Conservation (phyloP, 768 basidiomycete genomes). For the Phylloporus arenicola region DNA sequence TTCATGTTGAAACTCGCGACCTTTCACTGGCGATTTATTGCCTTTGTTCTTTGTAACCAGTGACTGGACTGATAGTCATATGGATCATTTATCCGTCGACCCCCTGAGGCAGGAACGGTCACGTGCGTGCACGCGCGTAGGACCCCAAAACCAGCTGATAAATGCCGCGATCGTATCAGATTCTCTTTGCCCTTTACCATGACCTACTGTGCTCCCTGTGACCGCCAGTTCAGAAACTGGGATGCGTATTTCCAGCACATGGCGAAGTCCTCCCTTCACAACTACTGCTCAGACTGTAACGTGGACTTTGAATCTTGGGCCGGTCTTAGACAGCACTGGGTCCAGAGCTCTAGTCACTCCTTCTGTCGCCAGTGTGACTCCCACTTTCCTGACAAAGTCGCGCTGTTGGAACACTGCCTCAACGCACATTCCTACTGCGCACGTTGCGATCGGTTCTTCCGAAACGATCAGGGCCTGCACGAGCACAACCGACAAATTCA, state of each 20-base stretch:
- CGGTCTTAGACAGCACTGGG: constrained; percentile 46
- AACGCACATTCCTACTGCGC: constrained; percentile 40
- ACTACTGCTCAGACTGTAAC: constrained; percentile 43
- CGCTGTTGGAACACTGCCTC: constrained; percentile 39
- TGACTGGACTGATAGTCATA: too few species aligned
- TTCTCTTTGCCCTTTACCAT: constrained; percentile 4
- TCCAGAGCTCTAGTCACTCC: constrained; percentile 42
- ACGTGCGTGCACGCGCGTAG: constrained; percentile 18
- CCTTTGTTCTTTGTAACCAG: too few species aligned
- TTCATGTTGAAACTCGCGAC: too few species aligned
- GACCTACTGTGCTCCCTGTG: constrained; percentile 33
- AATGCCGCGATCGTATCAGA: background rate
- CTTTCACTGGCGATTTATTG: too few species aligned
- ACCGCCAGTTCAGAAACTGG: constrained; percentile 30
- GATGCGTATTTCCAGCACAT: constrained; percentile 34
- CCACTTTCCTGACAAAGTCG: constrained; percentile 33
- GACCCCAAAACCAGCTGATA: constrained; percentile 18
- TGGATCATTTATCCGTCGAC: too few species aligned
- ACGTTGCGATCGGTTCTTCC: constrained; percentile 39
- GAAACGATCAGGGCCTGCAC: constrained; percentile 33
- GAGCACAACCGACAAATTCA: constrained; percentile 45
- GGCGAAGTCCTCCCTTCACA: constrained; percentile 34
- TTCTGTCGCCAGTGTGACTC: constrained; percentile 50
- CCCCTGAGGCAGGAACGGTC: background rate
- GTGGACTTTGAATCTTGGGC: constrained; percentile 38